Evolutionary conservation across 2,329 filamentous ascomycete species (phyloP).

Genomic region (Cladophialophora carrionii): DNA sequence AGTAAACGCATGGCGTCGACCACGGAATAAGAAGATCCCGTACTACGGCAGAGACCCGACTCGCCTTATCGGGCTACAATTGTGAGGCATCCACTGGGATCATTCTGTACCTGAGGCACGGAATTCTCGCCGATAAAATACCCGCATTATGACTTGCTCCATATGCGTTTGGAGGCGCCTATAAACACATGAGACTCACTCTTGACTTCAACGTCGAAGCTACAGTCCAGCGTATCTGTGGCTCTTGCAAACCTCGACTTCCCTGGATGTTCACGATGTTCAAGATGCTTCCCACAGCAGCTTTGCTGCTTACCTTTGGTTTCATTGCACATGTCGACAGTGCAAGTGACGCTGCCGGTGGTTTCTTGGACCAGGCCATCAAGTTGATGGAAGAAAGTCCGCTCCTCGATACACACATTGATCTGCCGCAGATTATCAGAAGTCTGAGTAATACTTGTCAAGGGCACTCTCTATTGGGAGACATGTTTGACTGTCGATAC

Average conservation of each 20-base stretch:
- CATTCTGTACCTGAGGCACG: not conserved
- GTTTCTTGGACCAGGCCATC: conserved; percentile 13
- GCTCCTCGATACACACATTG: conserved; percentile 17
- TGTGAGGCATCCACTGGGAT: not conserved
- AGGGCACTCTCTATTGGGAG: not conserved
- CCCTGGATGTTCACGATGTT: not conserved
- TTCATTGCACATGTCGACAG: not conserved
- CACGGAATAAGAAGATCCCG: too few species aligned
- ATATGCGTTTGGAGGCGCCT: not conserved
- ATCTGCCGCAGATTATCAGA: conserved; percentile 18
- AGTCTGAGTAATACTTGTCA: conserved; percentile 7
- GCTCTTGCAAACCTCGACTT: not conserved
- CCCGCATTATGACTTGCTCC: not conserved
- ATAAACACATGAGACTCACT: not conserved
- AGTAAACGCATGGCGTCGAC: too few species aligned
- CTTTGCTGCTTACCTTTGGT: not conserved
- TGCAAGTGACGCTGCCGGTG: not conserved
- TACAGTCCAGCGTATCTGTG: not conserved
- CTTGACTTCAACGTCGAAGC: not conserved
- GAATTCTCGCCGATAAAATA: not conserved
- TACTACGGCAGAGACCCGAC: not conserved
- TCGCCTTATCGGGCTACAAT: not conserved
- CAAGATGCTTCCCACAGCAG: not conserved
- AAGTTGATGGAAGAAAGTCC: conserved; percentile 16
- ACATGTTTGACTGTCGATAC: not conserved